phyloP scores from a whole-genome alignment of 1,284 basidiomycete genomes.

The Mrakiaceae sp. region DNA sequence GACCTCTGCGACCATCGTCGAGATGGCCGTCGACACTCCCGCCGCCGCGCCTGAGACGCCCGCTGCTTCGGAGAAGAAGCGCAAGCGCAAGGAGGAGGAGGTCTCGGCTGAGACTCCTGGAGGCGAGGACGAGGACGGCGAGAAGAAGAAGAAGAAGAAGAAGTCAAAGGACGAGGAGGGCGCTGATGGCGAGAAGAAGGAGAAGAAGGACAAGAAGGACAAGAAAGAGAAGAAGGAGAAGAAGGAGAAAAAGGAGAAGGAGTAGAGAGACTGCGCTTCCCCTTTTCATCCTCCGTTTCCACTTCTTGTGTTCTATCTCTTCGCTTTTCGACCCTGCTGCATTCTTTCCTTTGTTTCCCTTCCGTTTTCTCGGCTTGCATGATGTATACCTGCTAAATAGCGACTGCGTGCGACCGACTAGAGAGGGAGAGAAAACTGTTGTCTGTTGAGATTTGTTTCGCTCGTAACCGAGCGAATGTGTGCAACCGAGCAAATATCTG shows the following conservation, averaged over 20 bases:
- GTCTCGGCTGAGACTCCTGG: constrained; percentile 28
- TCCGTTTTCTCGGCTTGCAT: not conserved
- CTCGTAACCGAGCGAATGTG: no score
- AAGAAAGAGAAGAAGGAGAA: constrained; percentile 12
- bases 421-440: no score
- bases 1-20: constrained; percentile 20
- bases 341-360: not conserved
- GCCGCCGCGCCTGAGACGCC: constrained; percentile 32
- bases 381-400: no score
- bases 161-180: constrained; percentile 42
- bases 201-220: constrained; percentile 5
- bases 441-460: no score
- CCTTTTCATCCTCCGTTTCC: not conserved
- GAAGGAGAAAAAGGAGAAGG: not conserved
- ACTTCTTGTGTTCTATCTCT: not conserved
- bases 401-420: no score
- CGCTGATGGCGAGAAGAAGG: constrained; percentile 33
- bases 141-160: constrained; percentile 50
- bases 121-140: constrained; percentile 36
- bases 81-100: constrained; percentile 38
- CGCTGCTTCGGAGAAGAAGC: constrained; percentile 35
- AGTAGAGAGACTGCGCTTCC: no score
- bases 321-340: not conserved
- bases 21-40: constrained; percentile 33
- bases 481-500: no score